Evolutionary conservation across 768 basidiomycete species (phyloP), one percentile per base, ranked within the genome.

Genomic region (Cystobasidiopsis lactophilus): DNA sequence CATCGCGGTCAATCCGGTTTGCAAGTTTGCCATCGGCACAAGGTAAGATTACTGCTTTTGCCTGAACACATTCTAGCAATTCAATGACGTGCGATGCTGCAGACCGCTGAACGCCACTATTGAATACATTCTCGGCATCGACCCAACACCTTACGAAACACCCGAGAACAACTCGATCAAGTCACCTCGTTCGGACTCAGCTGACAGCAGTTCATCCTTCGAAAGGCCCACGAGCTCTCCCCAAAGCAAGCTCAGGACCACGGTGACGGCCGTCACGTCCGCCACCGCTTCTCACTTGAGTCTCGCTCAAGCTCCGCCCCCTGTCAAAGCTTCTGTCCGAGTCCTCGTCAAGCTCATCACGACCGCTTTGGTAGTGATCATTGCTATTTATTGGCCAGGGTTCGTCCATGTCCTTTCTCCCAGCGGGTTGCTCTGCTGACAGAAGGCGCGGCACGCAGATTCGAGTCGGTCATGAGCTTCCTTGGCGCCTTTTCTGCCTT

Each of bases 401-500:
- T n/a, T n/a, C n/a, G n/a, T n/a, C n/a, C n/a, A n/a, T 61, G 58
- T 26, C 18, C 10, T 37, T 37, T 43, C 40, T 43, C 40, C 40
- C 13, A 11, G 18, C 24, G 49, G 29, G 35, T 14, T 18, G 49
- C 47, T 19, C 38, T 54, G 9, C 48, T n/a, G n/a, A n/a, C n/a
- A n/a, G n/a, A n/a, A n/a, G n/a, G n/a, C n/a, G n/a, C n/a, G n/a
- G n/a, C n/a, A n/a, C n/a, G n/a, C n/a, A n/a, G n/a, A n/a, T 47
- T 47, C 45, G 51, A 52, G 5, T 53, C 58, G 49, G 62, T 68
- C 33, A 85, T 88, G 82, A 82, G 85, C 1, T 82, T 93, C 65
- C 69, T 95, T 50, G 89, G 89, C 2, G 79, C 83, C n/a, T 85
- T 85, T 65, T 78, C 79, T 33, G 81, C 85, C 0, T 77, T 76